These are phyloP conservation scores for Lachancea lanzarotensis DNA, from an alignment of 805 yeast species.

Conservation along the genomic window DNA sequence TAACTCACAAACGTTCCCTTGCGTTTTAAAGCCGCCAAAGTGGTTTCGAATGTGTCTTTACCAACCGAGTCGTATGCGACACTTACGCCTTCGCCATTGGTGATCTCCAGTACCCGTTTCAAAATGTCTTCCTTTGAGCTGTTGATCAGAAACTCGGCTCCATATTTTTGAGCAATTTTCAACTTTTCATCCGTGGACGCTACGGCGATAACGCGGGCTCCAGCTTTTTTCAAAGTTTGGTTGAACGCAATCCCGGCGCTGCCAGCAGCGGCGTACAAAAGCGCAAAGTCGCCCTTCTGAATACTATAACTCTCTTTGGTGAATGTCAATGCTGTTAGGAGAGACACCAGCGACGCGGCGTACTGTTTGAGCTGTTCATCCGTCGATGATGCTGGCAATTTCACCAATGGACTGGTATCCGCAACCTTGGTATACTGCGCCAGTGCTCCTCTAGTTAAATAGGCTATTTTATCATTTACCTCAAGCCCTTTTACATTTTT, in stretches of 20 bases:
- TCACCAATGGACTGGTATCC: conserved; percentile 33
- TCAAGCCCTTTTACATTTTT: conserved; percentile 44
- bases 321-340: conserved; percentile 73
- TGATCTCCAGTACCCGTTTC: conserved; percentile 50
- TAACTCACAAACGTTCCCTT: conserved; percentile 71
- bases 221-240: conserved; percentile 55
- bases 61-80: conserved; percentile 74
- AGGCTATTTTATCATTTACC: conserved; percentile 70
- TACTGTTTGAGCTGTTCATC: conserved; percentile 48
- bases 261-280: conserved; percentile 93
- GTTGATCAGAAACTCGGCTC: conserved; percentile 71
- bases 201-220: conserved; percentile 79
- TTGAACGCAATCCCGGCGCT: conserved; percentile 75
- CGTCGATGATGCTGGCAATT: conserved; percentile 42
- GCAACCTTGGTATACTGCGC: conserved; percentile 63
- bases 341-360: conserved; percentile 63
- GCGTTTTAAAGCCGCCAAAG: conserved; percentile 53
- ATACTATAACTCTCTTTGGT: conserved; percentile 59
- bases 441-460: conserved; percentile 47
- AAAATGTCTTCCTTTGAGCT: conserved; percentile 48
- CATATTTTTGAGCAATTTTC: conserved; percentile 54
- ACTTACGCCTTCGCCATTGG: conserved; percentile 59
- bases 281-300: conserved; percentile 59
- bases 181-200: conserved; percentile 76
- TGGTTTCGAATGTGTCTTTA: conserved; percentile 62